Percentiles rank a stretch among this genome's conserved stretches.
phyloP scores from a whole-genome alignment of 2,329 filamentous ascomycete genomes.

The Sarocladium oryzae region DNA sequence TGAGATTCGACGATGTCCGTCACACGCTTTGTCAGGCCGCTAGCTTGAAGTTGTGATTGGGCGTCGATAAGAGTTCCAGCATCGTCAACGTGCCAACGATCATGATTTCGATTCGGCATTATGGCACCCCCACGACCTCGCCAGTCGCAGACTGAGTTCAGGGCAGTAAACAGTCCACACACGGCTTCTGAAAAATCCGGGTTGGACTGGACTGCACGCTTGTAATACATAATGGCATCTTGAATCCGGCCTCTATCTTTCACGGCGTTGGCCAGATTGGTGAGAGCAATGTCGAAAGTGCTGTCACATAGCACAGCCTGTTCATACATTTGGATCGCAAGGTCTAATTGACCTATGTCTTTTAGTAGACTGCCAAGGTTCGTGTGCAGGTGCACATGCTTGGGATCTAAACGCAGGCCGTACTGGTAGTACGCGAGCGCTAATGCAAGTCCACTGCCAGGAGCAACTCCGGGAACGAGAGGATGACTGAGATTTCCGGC shows the following conservation, averaged over 20 bases:
- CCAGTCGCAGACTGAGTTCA: conserved; percentile 98
- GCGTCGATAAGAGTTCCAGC: conserved; percentile 76
- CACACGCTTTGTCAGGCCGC: conserved; percentile 84
- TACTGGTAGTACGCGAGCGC: conserved; percentile 95
- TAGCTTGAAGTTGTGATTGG: conserved; percentile 49
- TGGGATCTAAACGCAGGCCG: conserved; percentile 75
- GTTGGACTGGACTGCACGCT: conserved; percentile 81
- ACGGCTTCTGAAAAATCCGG: conserved; percentile 96
- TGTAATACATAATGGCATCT: conserved; percentile 90
- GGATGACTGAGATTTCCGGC: conserved; percentile 13
- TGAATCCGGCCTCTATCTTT: conserved; percentile 91
- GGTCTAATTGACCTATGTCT: conserved; percentile 86
- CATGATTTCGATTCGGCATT: conserved; percentile 64
- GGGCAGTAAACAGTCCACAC: conserved; percentile 85
- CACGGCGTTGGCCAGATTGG: conserved; percentile 93
- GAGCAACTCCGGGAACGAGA: conserved; percentile 68
- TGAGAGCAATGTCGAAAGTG: conserved; percentile 94
- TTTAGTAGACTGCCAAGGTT: conserved; percentile 94
- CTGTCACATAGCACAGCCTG: conserved; percentile 85
- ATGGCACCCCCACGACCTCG: conserved; percentile 79
- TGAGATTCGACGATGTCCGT: conserved; percentile 87
- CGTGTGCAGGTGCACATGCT: conserved; percentile 93
- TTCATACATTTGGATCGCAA: conserved; percentile 96
- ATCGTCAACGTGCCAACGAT: conserved; percentile 91
- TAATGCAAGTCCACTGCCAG: conserved; percentile 80